These are phyloP conservation scores for Populus hybrid DNA, from an alignment of 441 rosid species.

Conservation along the genomic window DNA sequence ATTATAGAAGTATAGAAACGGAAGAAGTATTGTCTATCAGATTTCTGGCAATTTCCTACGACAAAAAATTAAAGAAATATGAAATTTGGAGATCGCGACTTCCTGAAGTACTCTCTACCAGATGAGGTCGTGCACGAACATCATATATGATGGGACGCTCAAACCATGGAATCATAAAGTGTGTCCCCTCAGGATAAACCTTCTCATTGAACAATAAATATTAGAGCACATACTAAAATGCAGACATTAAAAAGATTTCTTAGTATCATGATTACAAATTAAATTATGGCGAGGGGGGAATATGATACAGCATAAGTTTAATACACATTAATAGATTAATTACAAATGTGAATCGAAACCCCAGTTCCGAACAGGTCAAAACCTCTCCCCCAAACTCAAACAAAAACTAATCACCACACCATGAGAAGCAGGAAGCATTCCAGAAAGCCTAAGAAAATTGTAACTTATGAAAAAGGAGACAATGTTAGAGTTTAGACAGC, in stretches of 20 bases:
- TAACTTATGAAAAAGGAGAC: background rate
- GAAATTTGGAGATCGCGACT: constrained; percentile 86
- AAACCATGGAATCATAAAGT: constrained; percentile 82
- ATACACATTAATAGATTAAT: background rate
- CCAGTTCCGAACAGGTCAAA: background rate
- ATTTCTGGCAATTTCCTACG: background rate
- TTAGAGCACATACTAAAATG: background rate
- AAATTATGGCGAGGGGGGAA: background rate
- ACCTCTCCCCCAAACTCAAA: background rate
- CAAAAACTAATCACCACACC: background rate
- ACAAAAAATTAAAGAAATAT: background rate
- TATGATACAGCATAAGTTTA: background rate
- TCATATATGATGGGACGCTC: constrained; percentile 84
- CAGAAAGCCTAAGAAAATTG: background rate
- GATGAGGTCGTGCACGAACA: constrained; percentile 83
- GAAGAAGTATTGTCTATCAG: background rate
- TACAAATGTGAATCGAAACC: background rate
- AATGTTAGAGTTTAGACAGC: too few relatives aligned
- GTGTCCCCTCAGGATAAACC: constrained; percentile 95
- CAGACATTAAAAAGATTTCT: background rate
- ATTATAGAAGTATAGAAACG: background rate
- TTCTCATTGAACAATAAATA: constrained; percentile 21
- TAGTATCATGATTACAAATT: background rate
- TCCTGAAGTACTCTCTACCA: constrained; percentile 90
- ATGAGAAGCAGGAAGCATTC: background rate